Conservation (phyloP, 495 filamentous ascomycete species). For the Lophium mytilinum region DNA sequence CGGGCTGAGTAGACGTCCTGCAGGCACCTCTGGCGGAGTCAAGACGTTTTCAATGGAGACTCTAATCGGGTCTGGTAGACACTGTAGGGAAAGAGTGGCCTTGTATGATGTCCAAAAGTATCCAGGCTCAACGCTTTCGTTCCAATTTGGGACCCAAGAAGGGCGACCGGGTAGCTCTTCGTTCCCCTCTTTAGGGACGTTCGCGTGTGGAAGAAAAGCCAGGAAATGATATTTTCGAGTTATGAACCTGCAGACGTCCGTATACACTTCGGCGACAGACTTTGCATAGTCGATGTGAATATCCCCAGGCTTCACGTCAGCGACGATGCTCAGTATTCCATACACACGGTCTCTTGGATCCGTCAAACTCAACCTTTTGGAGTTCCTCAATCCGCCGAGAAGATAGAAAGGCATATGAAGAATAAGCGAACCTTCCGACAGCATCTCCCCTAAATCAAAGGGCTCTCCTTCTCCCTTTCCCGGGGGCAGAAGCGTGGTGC, state of each 20-base stretch:
- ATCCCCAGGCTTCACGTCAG: background rate
- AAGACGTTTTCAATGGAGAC: background rate
- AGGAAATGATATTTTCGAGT: background rate
- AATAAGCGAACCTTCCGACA: background rate
- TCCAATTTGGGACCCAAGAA: background rate
- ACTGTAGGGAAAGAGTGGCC: background rate
- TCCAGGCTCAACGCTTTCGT: background rate
- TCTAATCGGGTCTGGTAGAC: background rate
- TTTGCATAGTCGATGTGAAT: background rate
- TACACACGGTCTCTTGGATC: background rate
- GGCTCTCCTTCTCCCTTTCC: background rate
- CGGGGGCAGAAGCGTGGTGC: background rate
- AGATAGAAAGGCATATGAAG: background rate
- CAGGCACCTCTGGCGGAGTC: no score
- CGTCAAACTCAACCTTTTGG: background rate
- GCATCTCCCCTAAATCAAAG: background rate
- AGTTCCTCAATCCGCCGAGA: background rate
- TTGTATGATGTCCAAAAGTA: background rate
- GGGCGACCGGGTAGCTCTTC: background rate
- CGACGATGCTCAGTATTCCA: background rate
- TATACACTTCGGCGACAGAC: background rate
- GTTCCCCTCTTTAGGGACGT: background rate
- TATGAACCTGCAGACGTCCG: background rate
- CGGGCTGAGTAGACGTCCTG: no score
- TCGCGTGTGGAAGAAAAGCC: background rate